A percentile compares a stretch with the other conserved stretches of the same genome.
These are phyloP conservation scores for Linderniella brevidens DNA, from an alignment of 257 asterid genomes.

Conservation along the genomic window DNA sequence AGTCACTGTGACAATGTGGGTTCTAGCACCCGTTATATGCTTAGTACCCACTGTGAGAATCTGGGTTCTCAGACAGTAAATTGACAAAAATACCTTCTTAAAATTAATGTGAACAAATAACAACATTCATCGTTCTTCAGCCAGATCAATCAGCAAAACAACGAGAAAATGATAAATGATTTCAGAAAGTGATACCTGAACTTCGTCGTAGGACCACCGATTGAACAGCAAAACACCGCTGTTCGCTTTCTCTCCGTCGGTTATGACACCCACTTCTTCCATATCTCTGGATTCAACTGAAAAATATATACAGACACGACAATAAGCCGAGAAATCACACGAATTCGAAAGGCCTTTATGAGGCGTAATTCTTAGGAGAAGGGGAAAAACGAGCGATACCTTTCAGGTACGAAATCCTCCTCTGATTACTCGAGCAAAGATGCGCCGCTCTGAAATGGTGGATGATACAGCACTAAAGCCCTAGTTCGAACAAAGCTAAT, in stretches of 20 bases:
- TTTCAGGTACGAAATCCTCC: no score
- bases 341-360: no score
- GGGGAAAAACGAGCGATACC: no score
- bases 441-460: background rate
- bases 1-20: no score
- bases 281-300: conserved; percentile 17
- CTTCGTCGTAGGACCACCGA: conserved; percentile 54
- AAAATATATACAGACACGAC: background rate
- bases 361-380: no score
- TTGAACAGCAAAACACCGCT: conserved; percentile 44
- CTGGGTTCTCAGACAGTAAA: no score
- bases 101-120: no score
- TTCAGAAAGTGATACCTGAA: conserved; percentile 23
- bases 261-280: conserved; percentile 13
- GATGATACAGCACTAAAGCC: no score
- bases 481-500: no score
- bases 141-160: background rate
- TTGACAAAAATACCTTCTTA: no score
- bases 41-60: no score
- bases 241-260: conserved; percentile 18
- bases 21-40: no score
- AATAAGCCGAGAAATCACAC: background rate
- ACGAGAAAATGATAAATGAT: background rate
- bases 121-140: background rate
- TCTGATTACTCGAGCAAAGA: background rate